Base-by-base conservation (phyloP, 1,139 yeast genomes). In the Entelexis paramagnoliae region DNA sequence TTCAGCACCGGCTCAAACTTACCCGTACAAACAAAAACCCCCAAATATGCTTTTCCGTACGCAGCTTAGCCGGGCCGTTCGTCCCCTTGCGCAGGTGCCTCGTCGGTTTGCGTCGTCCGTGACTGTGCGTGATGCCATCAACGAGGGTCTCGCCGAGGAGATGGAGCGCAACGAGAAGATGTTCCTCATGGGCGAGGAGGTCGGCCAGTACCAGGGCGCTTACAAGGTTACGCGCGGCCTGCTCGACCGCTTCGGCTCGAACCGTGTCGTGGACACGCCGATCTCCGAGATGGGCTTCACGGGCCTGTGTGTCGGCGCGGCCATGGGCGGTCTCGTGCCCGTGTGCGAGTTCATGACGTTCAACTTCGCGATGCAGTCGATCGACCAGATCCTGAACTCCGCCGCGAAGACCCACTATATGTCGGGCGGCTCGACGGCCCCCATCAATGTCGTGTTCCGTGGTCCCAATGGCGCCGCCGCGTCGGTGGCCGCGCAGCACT, bases 401-500 rank as follows among this genome's bases (percentile, higher is more conserved):
- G 98, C 96, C 56, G 99, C 97, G 57, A 93, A 91, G 78, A 91
- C 98, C 48, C 86, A 81, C 72, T 91, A 91, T 75, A 91, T 91
- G 99, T 85, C 96, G 58, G 99, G 99, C 69, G 99, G 99, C 76
- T 84, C 81, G 60, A 96, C 89, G 73, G 89, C 89, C 58, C 55
- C 57, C 26, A 89, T 96, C 76, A 89, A 86, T 72, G 86, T 91
- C 66, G 89, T 95, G 50, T 93, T 93, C 78, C 83, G 98, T 73
- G 98, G 98, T 65, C 97, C 98, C 58, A 93, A 93, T 72, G 99
- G 98, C 72, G 96, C 98, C 49, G 96, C 98, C 63, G 96, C 96
- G 48, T 97, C 98, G 78, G 98, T 91, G 63, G 99, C 80, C 63
- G 99, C 99, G 55, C 99, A 91, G 73, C 99, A 91, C 74, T 91